Evolutionary conservation across 495 filamentous ascomycete genomes (phyloP), one percentile per base, ranked within the genome.

Genomic region (Aspergillus haitiensis): DNA sequence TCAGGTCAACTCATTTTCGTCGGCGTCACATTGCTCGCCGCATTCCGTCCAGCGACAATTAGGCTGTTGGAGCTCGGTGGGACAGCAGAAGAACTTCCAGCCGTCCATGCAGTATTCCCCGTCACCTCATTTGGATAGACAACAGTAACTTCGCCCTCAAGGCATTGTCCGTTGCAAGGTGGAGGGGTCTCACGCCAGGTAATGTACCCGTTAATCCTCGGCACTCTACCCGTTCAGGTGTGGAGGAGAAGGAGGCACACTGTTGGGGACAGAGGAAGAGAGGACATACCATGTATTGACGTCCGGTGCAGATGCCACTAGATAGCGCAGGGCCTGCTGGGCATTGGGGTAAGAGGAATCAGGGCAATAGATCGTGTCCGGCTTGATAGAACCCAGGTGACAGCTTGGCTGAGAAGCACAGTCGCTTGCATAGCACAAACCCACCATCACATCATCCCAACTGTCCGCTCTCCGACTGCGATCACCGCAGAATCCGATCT

Each of bases 1-100:
- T 32, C 49, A 52, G 49, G 49, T 52, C 49, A 52, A 16, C 49
- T 52, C 49, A 32, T 52, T 16, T 16, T 52, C 49, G 31, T 52
- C 18, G 34, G 33, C 49, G 31, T 35, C 34, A 32, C 49, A 52
- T 2, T 33, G 21, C 11, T 52, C 49, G 49, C 18, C 49, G 34
- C 49, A 52, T n/a, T 36, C 49, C n/a, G 21, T 52, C 49, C 49
- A 52, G 49, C 31, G 49, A 35, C 49, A 52, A n/a, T 34, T 16
- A 32, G 49, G 49, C 5, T 52, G 21, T 11, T 52, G 49, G 18
- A 52, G 27, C 31, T 52, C 21, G 11, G 49, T 52, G 0, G 21
- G 21, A 32, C 49, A 52, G 34, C 49, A 52, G 49, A 52, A 35
- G 49, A 52, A 52, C n/a, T 52, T 52, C 27, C 49, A 32, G 7